phyloP scores from a whole-genome alignment of 176 grass and related monocot genomes.

The Stipa capillata region DNA sequence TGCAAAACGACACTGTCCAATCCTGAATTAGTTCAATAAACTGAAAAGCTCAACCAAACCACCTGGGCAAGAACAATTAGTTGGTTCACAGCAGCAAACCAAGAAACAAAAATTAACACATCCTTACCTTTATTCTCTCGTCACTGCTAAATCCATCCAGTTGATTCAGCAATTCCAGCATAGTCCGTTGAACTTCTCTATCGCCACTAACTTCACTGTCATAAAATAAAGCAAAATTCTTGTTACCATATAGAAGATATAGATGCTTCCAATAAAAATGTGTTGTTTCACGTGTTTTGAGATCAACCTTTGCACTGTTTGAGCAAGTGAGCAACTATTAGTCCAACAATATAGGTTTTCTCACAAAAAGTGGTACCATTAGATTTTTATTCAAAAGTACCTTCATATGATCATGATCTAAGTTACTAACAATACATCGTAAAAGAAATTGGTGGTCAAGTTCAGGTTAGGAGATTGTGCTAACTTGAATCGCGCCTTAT shows the following conservation, averaged over 20 bases:
- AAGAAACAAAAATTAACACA: not conserved
- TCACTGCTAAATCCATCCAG: conserved; percentile 80
- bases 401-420: not conserved
- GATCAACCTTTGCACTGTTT: no score
- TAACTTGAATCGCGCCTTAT: not conserved
- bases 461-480: not conserved
- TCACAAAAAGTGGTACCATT: not conserved
- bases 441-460: not conserved
- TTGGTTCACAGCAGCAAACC: not conserved
- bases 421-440: not conserved
- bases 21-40: not conserved
- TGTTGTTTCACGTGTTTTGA: not conserved
- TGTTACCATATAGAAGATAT: not conserved
- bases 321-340: no score
- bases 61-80: not conserved
- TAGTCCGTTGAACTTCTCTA: conserved; percentile 75
- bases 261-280: not conserved
- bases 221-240: not conserved
- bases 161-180: conserved; percentile 79
- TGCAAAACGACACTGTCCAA: not conserved
- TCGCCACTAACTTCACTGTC: conserved; percentile 77
- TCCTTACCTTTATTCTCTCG: conserved; percentile 61
- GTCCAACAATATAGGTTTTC: no score
- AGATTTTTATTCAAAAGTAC: not conserved
- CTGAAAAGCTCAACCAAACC: not conserved